Evolutionary conservation across 2,329 filamentous ascomycete species (phyloP).

Genomic region (Botrytis aclada): DNA sequence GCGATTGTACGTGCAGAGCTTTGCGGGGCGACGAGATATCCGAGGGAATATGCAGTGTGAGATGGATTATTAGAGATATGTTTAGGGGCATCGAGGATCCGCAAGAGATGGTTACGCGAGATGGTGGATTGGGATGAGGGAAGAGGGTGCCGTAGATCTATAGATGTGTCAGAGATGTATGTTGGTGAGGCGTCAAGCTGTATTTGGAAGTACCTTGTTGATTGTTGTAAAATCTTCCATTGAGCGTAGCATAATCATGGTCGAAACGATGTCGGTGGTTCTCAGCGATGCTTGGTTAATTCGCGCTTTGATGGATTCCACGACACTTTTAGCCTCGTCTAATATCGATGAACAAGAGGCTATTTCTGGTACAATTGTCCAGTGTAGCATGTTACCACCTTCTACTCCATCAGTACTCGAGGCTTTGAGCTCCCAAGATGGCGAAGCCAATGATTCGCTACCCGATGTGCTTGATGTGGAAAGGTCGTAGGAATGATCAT

Average conservation of each 20-base stretch:
- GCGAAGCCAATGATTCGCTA: neutral
- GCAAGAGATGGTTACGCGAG: slow-evolving; percentile 78
- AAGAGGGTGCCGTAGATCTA: slow-evolving; percentile 73
- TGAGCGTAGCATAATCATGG: slow-evolving; percentile 67
- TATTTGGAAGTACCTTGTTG: slow-evolving; percentile 50
- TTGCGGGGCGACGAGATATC: slow-evolving; percentile 32
- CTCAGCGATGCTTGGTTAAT: slow-evolving; percentile 41
- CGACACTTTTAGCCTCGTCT: slow-evolving; percentile 48
- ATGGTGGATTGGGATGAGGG: slow-evolving; percentile 73
- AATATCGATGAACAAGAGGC: slow-evolving; percentile 40
- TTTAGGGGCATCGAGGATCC: slow-evolving; percentile 61
- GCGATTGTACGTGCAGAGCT: slow-evolving; percentile 83
- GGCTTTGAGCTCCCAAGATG: slow-evolving; percentile 2
- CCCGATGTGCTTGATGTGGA: neutral
- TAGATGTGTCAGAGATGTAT: slow-evolving; percentile 6
- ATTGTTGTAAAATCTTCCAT: slow-evolving; percentile 77
- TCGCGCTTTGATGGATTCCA: slow-evolving; percentile 44
- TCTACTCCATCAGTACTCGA: neutral
- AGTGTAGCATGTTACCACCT: slow-evolving; percentile 20
- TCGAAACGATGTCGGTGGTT: slow-evolving; percentile 49
- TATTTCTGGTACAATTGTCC: slow-evolving; percentile 24
- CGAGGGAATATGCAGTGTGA: slow-evolving; percentile 37
- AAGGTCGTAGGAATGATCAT: neutral
- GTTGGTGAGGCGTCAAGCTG: neutral
- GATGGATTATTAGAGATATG: slow-evolving; percentile 58